phyloP scores from a whole-genome alignment of 2,329 filamentous ascomycete species.

The Lomentospora prolificans region DNA sequence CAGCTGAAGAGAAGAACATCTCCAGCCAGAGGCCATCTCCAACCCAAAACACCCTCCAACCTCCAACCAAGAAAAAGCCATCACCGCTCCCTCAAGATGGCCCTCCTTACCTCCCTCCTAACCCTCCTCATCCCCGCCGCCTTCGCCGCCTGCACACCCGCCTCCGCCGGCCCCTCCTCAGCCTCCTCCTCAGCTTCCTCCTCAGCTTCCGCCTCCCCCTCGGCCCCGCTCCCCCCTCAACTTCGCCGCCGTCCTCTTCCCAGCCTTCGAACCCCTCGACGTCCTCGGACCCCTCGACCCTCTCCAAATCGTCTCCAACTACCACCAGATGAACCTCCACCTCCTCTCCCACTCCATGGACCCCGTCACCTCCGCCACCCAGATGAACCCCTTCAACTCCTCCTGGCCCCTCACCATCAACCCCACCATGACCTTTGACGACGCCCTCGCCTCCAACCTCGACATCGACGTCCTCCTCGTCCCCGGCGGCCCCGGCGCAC shows the following conservation, averaged over 20 bases:
- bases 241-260: constrained; percentile 16
- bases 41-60: no score
- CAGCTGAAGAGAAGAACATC: no score
- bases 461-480: constrained; percentile 56
- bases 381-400: constrained; percentile 22
- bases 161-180: no score
- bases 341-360: constrained; percentile 30
- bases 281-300: constrained; percentile 36
- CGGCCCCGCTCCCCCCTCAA: no score
- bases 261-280: constrained; percentile 33
- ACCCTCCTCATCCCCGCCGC: no score
- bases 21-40: no score
- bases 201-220: no score
- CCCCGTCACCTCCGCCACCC: constrained; percentile 27
- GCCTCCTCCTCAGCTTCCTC: no score
- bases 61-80: no score
- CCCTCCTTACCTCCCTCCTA: no score
- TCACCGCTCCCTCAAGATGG: no score
- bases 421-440: constrained; percentile 42
- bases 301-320: constrained; percentile 29
- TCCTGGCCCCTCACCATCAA: constrained; percentile 25
- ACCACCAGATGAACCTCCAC: constrained; percentile 26
- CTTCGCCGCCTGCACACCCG: no score
- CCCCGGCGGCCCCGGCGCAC: constrained; percentile 49
- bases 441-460: constrained; percentile 32